Base-by-base conservation (phyloP, 2,329 filamentous ascomycete species). In the Xylaria multiplex region DNA sequence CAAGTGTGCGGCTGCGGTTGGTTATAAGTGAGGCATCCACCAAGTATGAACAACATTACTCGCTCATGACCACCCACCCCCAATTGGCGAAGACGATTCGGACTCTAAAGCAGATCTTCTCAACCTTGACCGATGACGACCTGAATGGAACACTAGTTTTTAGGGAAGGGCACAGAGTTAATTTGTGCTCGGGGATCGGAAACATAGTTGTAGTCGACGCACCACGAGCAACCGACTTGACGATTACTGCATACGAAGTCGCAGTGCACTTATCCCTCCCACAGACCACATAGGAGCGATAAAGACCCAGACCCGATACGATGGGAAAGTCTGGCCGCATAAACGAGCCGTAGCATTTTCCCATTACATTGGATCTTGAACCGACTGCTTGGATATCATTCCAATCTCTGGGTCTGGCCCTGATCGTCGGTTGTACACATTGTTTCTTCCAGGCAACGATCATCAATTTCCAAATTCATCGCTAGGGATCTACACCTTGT, bases 1-100 rank as follows among this genome's bases (percentile, higher is more conserved):
- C 65, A 83, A 86, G 42, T 90, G 88, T 75, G 88, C 88, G 66
- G 85, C 84, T 74, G 86, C 88, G 76, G 86, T 88, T 37, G 88
- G 88, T 71, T 90, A 89, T 77, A 86, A 84, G 76, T 89, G 84
- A 85, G 72, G 43, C 5, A 9, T 14, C 7, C 13, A 22, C 22
- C 22, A 14, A 54, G 24, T 16, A 22, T 16, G 2, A 19, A 45
- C 40, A 22, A 37, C 54, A 59, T 45, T 19, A 27, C 11, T 59
- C 32, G 48, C 46, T 40, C 50, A 53, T 42, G 27, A 50, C 45
- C 32, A 24, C 27, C 43, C 13, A 32, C 37, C 24, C n/a, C 24
- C 9, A 16, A 48, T 42, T 27, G n/a, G 45, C 45, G 49, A 67
- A 32, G n/a, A 53, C 32, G 7, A 48, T 35, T 54, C 43, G 16